Percentiles rank a stretch among this genome's conserved stretches.
These are phyloP conservation scores for Pleurozium schreberi DNA, from an alignment of 225 moss, liverwort and hornwort genomes.

Conservation along the genomic window DNA sequence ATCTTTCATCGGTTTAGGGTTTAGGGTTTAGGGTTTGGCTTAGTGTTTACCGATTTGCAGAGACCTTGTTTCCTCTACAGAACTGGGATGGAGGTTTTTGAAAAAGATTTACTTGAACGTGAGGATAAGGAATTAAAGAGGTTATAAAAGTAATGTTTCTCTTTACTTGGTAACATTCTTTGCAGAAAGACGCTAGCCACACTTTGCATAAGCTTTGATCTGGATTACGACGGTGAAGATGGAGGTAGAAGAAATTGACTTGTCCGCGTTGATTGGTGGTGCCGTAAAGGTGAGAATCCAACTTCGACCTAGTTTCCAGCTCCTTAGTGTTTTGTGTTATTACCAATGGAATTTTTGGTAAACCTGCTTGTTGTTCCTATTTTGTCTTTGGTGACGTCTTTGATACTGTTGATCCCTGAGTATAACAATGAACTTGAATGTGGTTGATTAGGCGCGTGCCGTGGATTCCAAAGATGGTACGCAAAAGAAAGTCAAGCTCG, in stretches of 20 bases:
- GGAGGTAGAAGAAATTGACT: constrained; percentile 37
- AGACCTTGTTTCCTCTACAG: background rate
- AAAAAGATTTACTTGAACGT: background rate
- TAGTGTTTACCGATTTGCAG: background rate
- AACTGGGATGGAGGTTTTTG: background rate
- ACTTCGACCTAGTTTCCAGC: background rate
- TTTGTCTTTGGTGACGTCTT: background rate
- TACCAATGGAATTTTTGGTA: background rate
- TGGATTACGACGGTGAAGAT: background rate
- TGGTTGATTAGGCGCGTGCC: background rate
- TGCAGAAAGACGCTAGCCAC: background rate
- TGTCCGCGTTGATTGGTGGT: constrained; percentile 29
- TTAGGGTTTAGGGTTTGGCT: background rate
- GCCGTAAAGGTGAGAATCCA: background rate
- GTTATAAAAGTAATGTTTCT: background rate
- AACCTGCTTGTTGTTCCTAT: background rate
- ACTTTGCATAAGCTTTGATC: background rate
- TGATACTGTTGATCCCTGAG: background rate
- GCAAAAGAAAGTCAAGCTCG: constrained; percentile 1
- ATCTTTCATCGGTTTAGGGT: background rate
- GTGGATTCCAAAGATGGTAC: background rate
- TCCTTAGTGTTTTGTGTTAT: background rate
- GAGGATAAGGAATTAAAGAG: constrained; percentile 18
- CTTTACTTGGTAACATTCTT: background rate
- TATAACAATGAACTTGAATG: background rate